Evolutionary conservation across 108 stramenopile species (phyloP).

Genomic region (Mayamaea pseudoterrestris): DNA sequence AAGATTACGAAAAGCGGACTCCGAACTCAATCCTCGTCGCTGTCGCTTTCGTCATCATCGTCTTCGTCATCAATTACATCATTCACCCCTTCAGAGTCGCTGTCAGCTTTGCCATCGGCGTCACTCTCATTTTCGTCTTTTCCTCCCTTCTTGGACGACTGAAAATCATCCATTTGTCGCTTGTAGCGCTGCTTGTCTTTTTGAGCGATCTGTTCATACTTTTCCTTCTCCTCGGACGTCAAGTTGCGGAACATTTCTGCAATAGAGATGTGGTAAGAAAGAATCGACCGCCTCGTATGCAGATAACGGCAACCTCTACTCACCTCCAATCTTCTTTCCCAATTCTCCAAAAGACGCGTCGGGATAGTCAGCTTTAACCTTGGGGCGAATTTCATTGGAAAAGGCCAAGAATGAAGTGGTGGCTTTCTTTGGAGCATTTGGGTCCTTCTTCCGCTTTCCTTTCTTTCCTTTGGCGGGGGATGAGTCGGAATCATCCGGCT

Average conservation of each 20-base stretch:
- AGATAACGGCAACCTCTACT: too few species aligned
- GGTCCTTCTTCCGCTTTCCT: constrained; percentile 42
- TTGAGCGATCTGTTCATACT: constrained; percentile 48
- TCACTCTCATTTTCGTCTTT: not conserved
- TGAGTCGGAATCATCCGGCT: constrained; percentile 5
- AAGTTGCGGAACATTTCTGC: constrained; percentile 43
- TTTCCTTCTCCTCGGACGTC: constrained; percentile 34
- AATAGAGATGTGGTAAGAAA: too few species aligned
- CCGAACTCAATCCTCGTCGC: too few species aligned
- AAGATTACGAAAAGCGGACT: too few species aligned
- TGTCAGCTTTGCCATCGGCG: not conserved
- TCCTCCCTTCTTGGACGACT: not conserved
- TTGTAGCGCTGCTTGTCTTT: constrained; percentile 60
- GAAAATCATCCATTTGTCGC: constrained; percentile 22
- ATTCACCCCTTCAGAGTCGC: constrained; percentile 1
- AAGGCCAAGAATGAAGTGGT: constrained; percentile 56
- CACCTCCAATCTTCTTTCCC: constrained; percentile 21
- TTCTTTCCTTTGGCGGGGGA: constrained; percentile 7
- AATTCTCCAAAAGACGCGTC: constrained; percentile 38
- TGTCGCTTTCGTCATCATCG: not conserved
- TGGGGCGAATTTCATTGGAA: constrained; percentile 33
- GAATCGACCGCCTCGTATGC: too few species aligned
- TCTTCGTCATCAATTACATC: constrained; percentile 1
- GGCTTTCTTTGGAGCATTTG: constrained; percentile 52
- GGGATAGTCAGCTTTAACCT: constrained; percentile 62